A percentile compares a stretch with the other conserved stretches of the same genome.
These are phyloP conservation scores for Austroboletus eburneus DNA, from an alignment of 768 basidiomycete genomes.

Conservation along the genomic window DNA sequence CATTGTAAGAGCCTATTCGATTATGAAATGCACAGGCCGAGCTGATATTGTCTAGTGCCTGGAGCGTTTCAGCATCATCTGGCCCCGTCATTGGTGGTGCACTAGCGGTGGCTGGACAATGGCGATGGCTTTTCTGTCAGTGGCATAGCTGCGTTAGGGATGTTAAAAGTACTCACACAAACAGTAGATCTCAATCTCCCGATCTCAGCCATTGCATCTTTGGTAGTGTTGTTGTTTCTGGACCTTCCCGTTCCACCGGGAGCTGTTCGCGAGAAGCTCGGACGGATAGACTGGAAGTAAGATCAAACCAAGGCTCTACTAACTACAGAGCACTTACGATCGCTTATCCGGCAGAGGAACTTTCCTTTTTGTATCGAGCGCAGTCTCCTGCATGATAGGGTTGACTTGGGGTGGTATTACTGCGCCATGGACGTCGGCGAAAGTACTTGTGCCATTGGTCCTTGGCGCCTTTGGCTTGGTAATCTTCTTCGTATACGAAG, in stretches of 20 bases:
- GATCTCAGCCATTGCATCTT: slow-evolving; percentile 27
- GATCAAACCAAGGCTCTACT: slow-evolving; percentile 9
- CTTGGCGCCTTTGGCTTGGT: slow-evolving; percentile 38
- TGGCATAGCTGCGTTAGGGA: neutral
- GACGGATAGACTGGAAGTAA: slow-evolving; percentile 40
- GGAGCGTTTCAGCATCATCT: slow-evolving; percentile 33
- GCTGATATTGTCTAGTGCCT: slow-evolving; percentile 20
- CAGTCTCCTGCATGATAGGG: slow-evolving; percentile 34
- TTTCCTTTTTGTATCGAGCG: slow-evolving; percentile 34
- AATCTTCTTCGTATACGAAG: slow-evolving; percentile 40
- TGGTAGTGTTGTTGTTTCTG: slow-evolving; percentile 29
- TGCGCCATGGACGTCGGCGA: slow-evolving; percentile 39
- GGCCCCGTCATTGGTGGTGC: slow-evolving; percentile 37
- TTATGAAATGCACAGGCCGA: too few species aligned
- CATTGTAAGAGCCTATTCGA: slow-evolving; percentile 23
- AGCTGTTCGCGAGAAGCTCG: slow-evolving; percentile 32
- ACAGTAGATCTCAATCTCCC: slow-evolving; percentile 40
- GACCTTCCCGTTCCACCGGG: slow-evolving; percentile 33
- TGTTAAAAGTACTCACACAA: neutral
- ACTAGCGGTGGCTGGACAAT: slow-evolving; percentile 30
- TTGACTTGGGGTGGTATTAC: slow-evolving; percentile 47
- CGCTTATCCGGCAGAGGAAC: slow-evolving; percentile 35
- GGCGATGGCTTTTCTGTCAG: slow-evolving; percentile 43
- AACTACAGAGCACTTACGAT: neutral
- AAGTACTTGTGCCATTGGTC: slow-evolving; percentile 40